A percentile compares a stretch with the other conserved stretches of the same genome.
These are phyloP conservation scores for Plicaturopsis crispa DNA, from an alignment of 768 basidiomycete genomes.

Conservation along the genomic window DNA sequence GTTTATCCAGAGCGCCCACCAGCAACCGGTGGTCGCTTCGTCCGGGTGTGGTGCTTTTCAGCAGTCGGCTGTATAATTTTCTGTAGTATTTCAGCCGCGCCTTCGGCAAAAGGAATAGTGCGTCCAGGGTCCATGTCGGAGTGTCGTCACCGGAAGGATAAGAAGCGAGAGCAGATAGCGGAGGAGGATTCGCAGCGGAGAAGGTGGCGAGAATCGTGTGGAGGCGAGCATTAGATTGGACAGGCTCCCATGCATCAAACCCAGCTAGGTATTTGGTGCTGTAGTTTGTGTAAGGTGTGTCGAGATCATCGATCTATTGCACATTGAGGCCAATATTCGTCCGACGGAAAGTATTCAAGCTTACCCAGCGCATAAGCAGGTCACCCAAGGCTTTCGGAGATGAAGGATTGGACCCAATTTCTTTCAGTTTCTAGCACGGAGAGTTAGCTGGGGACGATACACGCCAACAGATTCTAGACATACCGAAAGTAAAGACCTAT, in stretches of 20 bases:
- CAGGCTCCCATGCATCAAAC: conserved; percentile 80
- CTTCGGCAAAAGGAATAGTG: conserved; percentile 82
- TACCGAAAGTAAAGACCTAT: conserved; percentile 72
- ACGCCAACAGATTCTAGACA: conserved; percentile 16
- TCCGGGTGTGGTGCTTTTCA: conserved; percentile 83
- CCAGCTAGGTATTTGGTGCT: conserved; percentile 62
- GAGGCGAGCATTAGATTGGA: conserved; percentile 70
- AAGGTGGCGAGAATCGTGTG: conserved; percentile 60
- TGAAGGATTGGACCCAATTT: conserved; percentile 87
- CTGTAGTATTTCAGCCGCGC: conserved; percentile 85
- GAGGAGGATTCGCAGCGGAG: conserved; percentile 57
- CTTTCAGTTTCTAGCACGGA: conserved; percentile 72
- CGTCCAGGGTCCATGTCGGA: conserved; percentile 74
- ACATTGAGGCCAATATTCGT: conserved; percentile 10
- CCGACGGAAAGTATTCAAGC: conserved; percentile 19
- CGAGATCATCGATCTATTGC: conserved; percentile 83
- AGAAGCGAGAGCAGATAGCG: conserved; percentile 29
- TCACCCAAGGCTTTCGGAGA: conserved; percentile 93
- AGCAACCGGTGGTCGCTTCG: conserved; percentile 82
- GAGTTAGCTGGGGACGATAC: conserved; percentile 7
- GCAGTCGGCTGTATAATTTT: conserved; percentile 77
- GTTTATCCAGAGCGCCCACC: conserved; percentile 68
- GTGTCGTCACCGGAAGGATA: conserved; percentile 27
- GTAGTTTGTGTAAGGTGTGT: conserved; percentile 80
- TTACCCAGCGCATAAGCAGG: conserved; percentile 93